phyloP scores from a whole-genome alignment of 768 basidiomycete species.

The Hericium erinaceus region DNA sequence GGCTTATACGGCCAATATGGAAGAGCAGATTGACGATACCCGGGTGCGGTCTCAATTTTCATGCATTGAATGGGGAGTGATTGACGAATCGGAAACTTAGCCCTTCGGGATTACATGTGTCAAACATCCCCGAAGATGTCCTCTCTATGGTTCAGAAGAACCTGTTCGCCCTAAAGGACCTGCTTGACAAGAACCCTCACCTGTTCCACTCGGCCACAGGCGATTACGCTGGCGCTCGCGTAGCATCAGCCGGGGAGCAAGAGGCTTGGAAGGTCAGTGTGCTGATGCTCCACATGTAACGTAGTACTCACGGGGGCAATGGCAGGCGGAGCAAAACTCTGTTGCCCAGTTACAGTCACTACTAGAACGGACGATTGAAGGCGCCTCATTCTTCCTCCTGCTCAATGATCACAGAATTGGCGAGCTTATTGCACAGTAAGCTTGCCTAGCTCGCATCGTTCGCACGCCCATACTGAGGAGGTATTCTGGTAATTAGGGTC shows the following conservation, averaged over 20 bases:
- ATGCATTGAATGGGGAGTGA: background rate
- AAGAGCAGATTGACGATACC: slow-evolving; percentile 62
- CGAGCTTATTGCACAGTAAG: slow-evolving; percentile 76
- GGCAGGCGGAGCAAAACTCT: slow-evolving; percentile 72
- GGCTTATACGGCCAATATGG: slow-evolving; percentile 85
- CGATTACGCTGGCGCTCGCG: slow-evolving; percentile 49
- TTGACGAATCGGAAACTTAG: slow-evolving; percentile 18
- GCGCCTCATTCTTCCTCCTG: slow-evolving; percentile 86
- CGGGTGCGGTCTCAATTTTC: slow-evolving; percentile 33
- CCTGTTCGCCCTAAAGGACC: slow-evolving; percentile 63
- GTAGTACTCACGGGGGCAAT: background rate
- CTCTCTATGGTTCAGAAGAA: slow-evolving; percentile 74
- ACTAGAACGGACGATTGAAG: slow-evolving; percentile 83
- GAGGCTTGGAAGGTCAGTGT: slow-evolving; percentile 77
- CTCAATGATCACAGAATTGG: slow-evolving; percentile 86
- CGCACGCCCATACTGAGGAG: background rate
- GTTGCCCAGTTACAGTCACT: slow-evolving; percentile 70
- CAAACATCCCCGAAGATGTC: slow-evolving; percentile 51
- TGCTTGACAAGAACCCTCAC: slow-evolving; percentile 74
- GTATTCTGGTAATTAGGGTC: slow-evolving; percentile 40
- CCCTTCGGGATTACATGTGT: slow-evolving; percentile 37
- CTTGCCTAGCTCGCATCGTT: slow-evolving; percentile 1
- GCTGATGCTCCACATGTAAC: too few relatives aligned
- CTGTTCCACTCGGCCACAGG: slow-evolving; percentile 77
- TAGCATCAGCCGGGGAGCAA: slow-evolving; percentile 54